Percentiles rank a stretch among this genome's conserved stretches.
phyloP scores from a whole-genome alignment of 305 asterid genomes.

The Fraxinus sp. region DNA sequence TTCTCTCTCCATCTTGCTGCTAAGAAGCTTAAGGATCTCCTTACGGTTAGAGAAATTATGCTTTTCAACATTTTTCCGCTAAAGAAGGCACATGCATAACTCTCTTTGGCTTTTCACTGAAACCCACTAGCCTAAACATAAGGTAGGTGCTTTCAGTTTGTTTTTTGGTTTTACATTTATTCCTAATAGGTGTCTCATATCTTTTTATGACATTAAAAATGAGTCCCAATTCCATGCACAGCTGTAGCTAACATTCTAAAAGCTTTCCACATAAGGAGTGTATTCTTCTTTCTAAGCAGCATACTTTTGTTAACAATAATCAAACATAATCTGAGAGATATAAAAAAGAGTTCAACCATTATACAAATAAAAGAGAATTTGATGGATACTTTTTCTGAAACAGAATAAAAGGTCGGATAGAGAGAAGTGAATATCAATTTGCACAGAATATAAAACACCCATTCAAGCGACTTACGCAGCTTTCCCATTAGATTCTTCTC shows the following conservation, averaged over 20 bases:
- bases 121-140: not conserved
- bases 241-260: not conserved
- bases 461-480: constrained; percentile 44
- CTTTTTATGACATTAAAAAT: not conserved
- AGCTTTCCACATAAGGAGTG: not conserved
- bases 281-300: not conserved
- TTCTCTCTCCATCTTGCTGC: not conserved
- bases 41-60: not conserved
- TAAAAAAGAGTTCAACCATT: not conserved
- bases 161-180: not conserved
- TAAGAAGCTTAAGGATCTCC: not conserved
- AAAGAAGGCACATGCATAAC: not conserved
- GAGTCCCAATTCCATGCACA: not conserved
- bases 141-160: not conserved
- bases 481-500: constrained; percentile 71
- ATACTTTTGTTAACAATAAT: not conserved
- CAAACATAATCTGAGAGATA: not conserved
- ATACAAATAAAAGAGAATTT: constrained; percentile 11
- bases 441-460: constrained; percentile 9
- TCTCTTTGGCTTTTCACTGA: not conserved
- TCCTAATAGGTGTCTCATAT: not conserved
- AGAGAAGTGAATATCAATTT: not conserved
- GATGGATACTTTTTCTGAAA: constrained; percentile 4
- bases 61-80: not conserved
- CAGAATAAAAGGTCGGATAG: not conserved